Evolutionary conservation across 2,329 filamentous ascomycete species (phyloP).

Genomic region (Aspergillus felis): DNA sequence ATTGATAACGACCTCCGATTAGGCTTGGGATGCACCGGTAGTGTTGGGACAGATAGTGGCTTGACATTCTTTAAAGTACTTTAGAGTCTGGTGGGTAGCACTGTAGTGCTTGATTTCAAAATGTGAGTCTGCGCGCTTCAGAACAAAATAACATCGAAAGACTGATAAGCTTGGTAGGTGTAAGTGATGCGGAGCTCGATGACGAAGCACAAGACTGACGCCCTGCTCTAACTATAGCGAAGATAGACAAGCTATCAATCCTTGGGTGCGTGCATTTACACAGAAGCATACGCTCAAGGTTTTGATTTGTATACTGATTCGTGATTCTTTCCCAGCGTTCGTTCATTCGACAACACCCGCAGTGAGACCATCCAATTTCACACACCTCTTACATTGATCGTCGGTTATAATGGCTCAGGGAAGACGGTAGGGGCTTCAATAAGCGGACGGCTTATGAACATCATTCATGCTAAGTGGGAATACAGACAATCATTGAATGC

Average conservation of each 20-base stretch:
- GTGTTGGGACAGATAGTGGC: background rate
- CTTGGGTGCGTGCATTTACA: constrained; percentile 52
- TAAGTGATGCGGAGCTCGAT: constrained; percentile 20
- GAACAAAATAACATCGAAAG: constrained; percentile 4
- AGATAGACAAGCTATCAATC: constrained; percentile 86
- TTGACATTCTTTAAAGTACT: background rate
- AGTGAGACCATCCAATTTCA: constrained; percentile 82
- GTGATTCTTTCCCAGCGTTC: constrained; percentile 49
- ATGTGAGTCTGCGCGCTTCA: constrained; percentile 5
- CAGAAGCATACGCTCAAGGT: background rate
- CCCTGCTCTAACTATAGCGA: constrained; percentile 49
- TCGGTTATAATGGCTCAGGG: constrained; percentile 94
- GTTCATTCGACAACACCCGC: constrained; percentile 76
- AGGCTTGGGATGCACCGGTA: background rate
- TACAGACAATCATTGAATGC: constrained; percentile 88
- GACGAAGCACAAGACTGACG: background rate
- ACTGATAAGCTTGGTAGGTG: constrained; percentile 23
- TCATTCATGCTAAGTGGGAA: constrained; percentile 4
- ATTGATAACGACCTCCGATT: background rate
- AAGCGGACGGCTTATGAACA: background rate
- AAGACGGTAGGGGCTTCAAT: constrained; percentile 66
- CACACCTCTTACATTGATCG: constrained; percentile 88
- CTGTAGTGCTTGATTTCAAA: background rate
- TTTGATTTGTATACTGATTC: background rate
- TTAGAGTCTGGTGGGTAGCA: background rate